These are phyloP conservation scores for Eucalyptus regnans DNA, from an alignment of 345 rosid genomes.

Conservation along the genomic window DNA sequence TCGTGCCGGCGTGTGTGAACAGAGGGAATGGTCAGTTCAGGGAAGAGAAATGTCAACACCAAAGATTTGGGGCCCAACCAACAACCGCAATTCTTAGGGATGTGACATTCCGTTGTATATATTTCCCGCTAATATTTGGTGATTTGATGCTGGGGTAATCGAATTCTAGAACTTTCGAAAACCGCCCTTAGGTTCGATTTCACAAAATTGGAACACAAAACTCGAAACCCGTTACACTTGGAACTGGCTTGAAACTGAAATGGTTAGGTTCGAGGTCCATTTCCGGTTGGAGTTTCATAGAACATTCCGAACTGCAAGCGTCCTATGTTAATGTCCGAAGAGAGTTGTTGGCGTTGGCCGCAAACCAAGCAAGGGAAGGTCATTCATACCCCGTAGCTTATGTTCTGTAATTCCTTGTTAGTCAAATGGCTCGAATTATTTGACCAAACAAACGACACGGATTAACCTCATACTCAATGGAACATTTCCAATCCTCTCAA, in stretches of 20 bases:
- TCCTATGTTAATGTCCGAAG: neutral
- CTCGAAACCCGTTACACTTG: neutral
- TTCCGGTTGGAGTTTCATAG: neutral
- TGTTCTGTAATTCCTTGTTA: neutral
- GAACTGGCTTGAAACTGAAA: neutral
- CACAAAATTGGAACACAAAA: neutral
- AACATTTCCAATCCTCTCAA: neutral
- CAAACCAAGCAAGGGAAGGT: neutral
- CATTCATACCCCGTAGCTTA: neutral
- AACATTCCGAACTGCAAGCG: neutral
- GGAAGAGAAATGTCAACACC: too few relatives aligned
- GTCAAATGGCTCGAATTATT: too few relatives aligned
- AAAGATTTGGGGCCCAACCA: too few relatives aligned
- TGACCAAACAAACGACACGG: too few relatives aligned
- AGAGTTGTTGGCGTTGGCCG: neutral
- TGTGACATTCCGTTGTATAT: neutral
- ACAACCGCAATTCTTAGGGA: neutral
- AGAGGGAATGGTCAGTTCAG: too few relatives aligned
- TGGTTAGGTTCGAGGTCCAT: neutral
- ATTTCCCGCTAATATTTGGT: neutral
- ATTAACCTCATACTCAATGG: neutral
- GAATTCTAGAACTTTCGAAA: neutral
- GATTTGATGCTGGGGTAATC: neutral
- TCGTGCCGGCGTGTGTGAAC: neutral
- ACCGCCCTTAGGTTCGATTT: neutral